Evolutionary conservation across 352 stramenopile genomes (phyloP).

Genomic region (Pythium rhizo-oryzae): DNA sequence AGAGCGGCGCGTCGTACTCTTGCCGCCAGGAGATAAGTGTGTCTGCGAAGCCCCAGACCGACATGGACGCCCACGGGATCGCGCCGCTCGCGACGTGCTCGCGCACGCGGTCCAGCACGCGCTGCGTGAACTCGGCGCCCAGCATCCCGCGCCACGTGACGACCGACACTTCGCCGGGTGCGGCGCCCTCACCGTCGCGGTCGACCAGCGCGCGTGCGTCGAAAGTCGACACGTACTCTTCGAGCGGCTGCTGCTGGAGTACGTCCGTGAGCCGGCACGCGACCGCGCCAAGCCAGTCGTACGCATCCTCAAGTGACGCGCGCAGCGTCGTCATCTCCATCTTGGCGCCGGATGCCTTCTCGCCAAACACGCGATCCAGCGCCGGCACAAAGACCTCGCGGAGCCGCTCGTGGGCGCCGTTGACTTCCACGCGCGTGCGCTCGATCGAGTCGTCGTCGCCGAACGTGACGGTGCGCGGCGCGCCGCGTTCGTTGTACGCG

Average conservation of each 20-base stretch:
- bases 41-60: slow-evolving; percentile 82
- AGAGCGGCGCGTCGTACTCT: slow-evolving; percentile 29
- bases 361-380: slow-evolving; percentile 47
- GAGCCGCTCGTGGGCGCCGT: slow-evolving; percentile 44
- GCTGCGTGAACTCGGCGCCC: slow-evolving; percentile 51
- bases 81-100: slow-evolving; percentile 45
- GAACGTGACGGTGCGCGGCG: slow-evolving; percentile 68
- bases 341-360: neutral
- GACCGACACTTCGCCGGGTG: slow-evolving; percentile 40
- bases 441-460: slow-evolving; percentile 64
- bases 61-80: slow-evolving; percentile 72
- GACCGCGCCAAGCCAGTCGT: slow-evolving; percentile 82
- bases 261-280: slow-evolving; percentile 61
- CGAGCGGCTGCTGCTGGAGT: slow-evolving; percentile 47
- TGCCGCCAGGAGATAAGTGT: slow-evolving; percentile 73
- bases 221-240: slow-evolving; percentile 86
- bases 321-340: slow-evolving; percentile 27
- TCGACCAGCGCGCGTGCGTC: slow-evolving; percentile 26
- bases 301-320: slow-evolving; percentile 48
- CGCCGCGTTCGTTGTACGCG: slow-evolving; percentile 68
- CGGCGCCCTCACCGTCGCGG: slow-evolving; percentile 27
- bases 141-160: slow-evolving; percentile 84
- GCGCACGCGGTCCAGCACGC: slow-evolving; percentile 54
- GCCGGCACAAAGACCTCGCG: slow-evolving; percentile 57
- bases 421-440: slow-evolving; percentile 66